Conservation (phyloP, 306 rosid species). For the Cucurbita moschata region DNA sequence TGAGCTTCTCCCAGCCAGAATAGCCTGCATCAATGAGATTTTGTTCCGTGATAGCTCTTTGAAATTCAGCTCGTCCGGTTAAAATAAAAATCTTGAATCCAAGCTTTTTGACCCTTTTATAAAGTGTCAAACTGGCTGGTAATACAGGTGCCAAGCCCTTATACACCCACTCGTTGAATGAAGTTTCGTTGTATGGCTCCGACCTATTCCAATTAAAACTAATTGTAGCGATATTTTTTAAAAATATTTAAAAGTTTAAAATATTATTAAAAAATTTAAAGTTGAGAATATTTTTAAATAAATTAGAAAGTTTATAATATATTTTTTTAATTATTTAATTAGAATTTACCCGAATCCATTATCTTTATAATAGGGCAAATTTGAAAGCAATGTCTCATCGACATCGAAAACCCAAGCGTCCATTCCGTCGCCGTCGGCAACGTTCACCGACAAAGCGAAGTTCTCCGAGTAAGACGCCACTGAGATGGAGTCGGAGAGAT, state of each 20-base stretch:
- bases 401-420: conserved; percentile 85
- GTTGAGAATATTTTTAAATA: too few relatives aligned
- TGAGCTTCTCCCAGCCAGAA: conserved; percentile 51
- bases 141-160: conserved; percentile 59
- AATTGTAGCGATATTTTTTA: too few relatives aligned
- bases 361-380: conserved; percentile 35
- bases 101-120: conserved; percentile 26
- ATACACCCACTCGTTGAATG: conserved; percentile 54
- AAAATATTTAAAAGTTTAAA: too few relatives aligned
- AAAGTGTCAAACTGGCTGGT: conserved; percentile 42
- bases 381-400: conserved; percentile 78
- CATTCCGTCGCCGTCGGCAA: conserved; percentile 36
- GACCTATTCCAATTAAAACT: conserved; percentile 14
- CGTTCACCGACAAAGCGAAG: conserved; percentile 21
- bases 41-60: conserved; percentile 38
- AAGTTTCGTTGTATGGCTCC: conserved; percentile 30
- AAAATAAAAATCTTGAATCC: conserved; percentile 58
- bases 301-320: too few relatives aligned
- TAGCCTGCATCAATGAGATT: conserved; percentile 55
- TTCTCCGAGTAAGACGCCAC: conserved; percentile 18
- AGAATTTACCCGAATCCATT: conserved; percentile 49
- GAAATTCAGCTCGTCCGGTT: conserved; percentile 63
- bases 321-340: too few relatives aligned
- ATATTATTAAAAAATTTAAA: too few relatives aligned
- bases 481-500: conserved; percentile 26